Evolutionary conservation across 2,329 filamentous ascomycete genomes (phyloP).

Genomic region (Phoma sp.): DNA sequence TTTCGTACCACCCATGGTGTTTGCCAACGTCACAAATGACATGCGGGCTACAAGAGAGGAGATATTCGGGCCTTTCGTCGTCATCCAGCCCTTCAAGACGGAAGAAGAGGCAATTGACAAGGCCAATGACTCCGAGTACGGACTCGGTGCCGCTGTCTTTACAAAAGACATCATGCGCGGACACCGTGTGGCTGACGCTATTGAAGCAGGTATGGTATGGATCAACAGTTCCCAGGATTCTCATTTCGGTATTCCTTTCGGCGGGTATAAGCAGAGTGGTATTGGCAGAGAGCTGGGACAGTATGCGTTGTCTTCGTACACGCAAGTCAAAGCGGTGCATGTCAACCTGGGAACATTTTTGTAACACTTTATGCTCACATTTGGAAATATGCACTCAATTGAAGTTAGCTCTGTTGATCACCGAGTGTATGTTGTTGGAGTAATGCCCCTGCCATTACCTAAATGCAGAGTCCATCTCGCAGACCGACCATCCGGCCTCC

Average conservation of each 20-base stretch:
- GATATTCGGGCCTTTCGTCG: conserved; percentile 8
- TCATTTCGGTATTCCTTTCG: conserved; percentile 45
- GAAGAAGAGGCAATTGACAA: conserved; percentile 16
- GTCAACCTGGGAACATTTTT: conserved; percentile 13
- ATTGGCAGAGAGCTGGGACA: conserved; percentile 63
- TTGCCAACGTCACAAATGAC: conserved; percentile 30
- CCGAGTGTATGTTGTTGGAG: no score
- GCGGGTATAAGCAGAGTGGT: conserved; percentile 61
- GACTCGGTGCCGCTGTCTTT: conserved; percentile 75
- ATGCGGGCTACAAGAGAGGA: not conserved
- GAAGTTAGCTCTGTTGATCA: no score
- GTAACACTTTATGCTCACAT: no score
- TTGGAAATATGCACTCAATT: no score
- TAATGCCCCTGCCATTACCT: no score
- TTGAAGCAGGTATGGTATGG: conserved; percentile 50
- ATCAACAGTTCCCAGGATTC: conserved; percentile 48
- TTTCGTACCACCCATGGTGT: conserved; percentile 34
- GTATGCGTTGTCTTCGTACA: conserved; percentile 16
- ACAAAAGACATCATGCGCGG: conserved; percentile 57
- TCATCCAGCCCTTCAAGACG: conserved; percentile 12
- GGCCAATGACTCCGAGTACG: conserved; percentile 16
- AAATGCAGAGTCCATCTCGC: no score
- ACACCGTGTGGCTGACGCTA: conserved; percentile 48
- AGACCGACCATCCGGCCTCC: no score
- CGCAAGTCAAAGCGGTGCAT: conserved; percentile 20